phyloP scores from a whole-genome alignment of 2,329 filamentous ascomycete genomes.

The Rhexocercosporidium sp. region DNA sequence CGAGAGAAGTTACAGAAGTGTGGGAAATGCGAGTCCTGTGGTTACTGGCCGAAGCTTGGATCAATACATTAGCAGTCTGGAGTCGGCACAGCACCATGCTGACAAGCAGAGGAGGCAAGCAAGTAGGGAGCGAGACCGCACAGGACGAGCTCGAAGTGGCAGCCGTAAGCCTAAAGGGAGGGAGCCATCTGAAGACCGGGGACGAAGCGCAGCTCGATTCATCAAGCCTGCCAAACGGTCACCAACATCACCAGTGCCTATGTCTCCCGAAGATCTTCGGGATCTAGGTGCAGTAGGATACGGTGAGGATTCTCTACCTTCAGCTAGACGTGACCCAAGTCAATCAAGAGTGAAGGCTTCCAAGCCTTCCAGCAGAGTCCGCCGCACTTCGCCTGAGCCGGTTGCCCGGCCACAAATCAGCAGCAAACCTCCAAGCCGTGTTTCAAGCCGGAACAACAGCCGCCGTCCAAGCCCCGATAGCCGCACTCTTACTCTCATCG shows the following conservation, averaged over 20 bases:
- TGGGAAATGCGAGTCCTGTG: slow-evolving; percentile 54
- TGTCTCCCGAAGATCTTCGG: slow-evolving; percentile 87
- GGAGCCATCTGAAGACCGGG: slow-evolving; percentile 72
- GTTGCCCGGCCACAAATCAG: slow-evolving; percentile 16
- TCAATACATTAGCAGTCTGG: slow-evolving; percentile 85
- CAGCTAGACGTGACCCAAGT: slow-evolving; percentile 37
- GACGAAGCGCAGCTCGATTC: slow-evolving; percentile 67
- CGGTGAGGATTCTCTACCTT: slow-evolving; percentile 39
- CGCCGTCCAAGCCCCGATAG: slow-evolving; percentile 46
- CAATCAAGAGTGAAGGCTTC: slow-evolving; percentile 43
- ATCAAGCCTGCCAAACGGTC: slow-evolving; percentile 82
- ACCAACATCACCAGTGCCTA: slow-evolving; percentile 88
- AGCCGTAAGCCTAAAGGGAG: slow-evolving; percentile 57
- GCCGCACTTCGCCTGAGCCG: slow-evolving; percentile 38
- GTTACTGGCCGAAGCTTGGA: slow-evolving; percentile 72
- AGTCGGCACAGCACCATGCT: slow-evolving; percentile 72
- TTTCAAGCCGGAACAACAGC: slow-evolving; percentile 47
- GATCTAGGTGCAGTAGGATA: slow-evolving; percentile 54
- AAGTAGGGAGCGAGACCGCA: slow-evolving; percentile 55
- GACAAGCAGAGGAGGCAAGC: slow-evolving; percentile 54
- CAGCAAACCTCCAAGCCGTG: slow-evolving; percentile 41
- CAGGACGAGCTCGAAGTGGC: slow-evolving; percentile 50
- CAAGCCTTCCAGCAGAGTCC: slow-evolving; percentile 42
- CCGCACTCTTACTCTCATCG: slow-evolving; percentile 42
- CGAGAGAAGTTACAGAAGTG: slow-evolving; percentile 55